These are phyloP conservation scores for Climacium dendroides DNA, from an alignment of 225 moss, liverwort and hornwort genomes.

Conservation along the genomic window DNA sequence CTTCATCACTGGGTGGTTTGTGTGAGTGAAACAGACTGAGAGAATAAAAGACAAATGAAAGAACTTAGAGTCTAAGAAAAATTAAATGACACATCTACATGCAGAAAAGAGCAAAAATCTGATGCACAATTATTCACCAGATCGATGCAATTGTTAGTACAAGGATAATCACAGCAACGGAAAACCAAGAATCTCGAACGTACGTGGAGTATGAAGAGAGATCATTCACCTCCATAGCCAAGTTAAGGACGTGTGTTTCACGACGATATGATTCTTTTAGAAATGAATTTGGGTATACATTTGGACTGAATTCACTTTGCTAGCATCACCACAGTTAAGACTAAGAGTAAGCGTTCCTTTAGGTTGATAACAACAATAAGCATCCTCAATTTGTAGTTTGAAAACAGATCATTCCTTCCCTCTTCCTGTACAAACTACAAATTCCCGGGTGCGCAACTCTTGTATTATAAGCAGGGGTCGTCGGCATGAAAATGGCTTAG, in stretches of 20 bases:
- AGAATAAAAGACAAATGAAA: neutral
- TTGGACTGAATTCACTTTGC: too few relatives aligned
- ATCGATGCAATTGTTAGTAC: neutral
- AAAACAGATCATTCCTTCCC: too few relatives aligned
- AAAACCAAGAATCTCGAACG: neutral
- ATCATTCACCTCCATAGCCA: neutral
- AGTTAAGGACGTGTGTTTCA: neutral
- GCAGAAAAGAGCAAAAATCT: neutral
- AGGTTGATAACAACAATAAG: too few relatives aligned
- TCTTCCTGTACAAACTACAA: too few relatives aligned
- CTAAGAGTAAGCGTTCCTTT: too few relatives aligned
- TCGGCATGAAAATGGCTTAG: too few relatives aligned
- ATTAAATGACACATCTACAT: neutral
- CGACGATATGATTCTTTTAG: too few relatives aligned
- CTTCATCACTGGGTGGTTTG: neutral
- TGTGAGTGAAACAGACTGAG: neutral
- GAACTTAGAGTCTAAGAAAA: neutral
- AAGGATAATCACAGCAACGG: neutral
- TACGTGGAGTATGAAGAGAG: neutral
- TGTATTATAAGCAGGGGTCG: too few relatives aligned
- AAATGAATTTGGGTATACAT: too few relatives aligned
- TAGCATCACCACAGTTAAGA: too few relatives aligned
- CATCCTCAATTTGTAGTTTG: too few relatives aligned
- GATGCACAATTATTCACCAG: neutral
- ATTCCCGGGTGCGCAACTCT: too few relatives aligned